These are phyloP conservation scores for Clavispora fructus DNA, from an alignment of 805 yeast genomes.

Conservation along the genomic window DNA sequence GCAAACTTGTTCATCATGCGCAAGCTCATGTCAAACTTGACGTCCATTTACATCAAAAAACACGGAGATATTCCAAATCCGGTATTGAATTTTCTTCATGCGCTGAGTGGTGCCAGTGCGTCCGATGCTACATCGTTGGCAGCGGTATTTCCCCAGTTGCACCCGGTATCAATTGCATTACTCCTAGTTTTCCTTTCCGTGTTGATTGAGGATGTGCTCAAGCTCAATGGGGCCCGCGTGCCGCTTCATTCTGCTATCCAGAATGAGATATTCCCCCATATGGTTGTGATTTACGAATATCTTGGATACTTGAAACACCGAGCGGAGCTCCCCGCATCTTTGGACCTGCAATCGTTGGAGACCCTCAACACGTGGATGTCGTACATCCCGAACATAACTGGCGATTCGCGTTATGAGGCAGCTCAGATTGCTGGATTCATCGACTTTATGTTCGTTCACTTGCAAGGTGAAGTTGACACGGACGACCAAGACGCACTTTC, in stretches of 20 bases:
- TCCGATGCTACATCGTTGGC: conserved; percentile 1
- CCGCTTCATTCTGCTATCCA: conserved; percentile 37
- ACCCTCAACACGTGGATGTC: conserved; percentile 33
- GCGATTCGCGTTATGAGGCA: conserved; percentile 25
- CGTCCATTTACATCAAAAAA: conserved; percentile 41
- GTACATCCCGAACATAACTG: conserved; percentile 30
- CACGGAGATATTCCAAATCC: conserved; percentile 39
- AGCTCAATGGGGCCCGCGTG: conserved; percentile 19
- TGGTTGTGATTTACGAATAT: conserved; percentile 14
- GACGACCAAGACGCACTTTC: conserved; percentile 8
- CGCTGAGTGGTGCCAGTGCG: not conserved
- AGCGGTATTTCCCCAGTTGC: not conserved
- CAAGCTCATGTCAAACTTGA: conserved; percentile 54
- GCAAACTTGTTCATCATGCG: conserved; percentile 38
- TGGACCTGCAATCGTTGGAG: conserved; percentile 16
- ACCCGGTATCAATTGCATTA: conserved; percentile 6
- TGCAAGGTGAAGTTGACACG: not conserved
- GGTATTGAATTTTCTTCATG: conserved; percentile 12
- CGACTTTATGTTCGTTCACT: conserved; percentile 16
- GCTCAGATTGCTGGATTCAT: conserved; percentile 8
- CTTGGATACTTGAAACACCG: conserved; percentile 7
- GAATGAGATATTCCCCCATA: conserved; percentile 24
- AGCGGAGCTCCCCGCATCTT: conserved; percentile 4
- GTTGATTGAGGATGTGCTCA: conserved; percentile 47
- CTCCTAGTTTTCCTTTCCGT: conserved; percentile 38